These are phyloP conservation scores for Zea mays DNA, from an alignment of 176 grass and related monocot species.

Conservation along the genomic window DNA sequence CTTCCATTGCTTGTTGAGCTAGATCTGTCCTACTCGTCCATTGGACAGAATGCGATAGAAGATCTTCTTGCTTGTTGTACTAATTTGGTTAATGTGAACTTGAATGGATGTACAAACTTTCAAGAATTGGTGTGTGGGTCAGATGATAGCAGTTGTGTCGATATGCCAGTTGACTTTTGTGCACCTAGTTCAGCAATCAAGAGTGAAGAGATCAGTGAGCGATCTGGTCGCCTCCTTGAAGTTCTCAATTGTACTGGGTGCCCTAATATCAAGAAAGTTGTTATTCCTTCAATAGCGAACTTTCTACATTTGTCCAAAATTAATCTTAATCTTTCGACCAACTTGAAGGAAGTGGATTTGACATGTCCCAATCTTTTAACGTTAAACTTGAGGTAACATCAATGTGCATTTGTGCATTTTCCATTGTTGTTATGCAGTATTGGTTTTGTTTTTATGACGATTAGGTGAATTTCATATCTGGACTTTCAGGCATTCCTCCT, in stretches of 20 bases:
- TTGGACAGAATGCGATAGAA: slow-evolving; percentile 73
- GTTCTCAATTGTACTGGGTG: slow-evolving; percentile 93
- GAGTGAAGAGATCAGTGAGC: slow-evolving; percentile 35
- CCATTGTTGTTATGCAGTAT: neutral
- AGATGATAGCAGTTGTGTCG: slow-evolving; percentile 38
- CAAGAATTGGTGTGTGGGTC: slow-evolving; percentile 74
- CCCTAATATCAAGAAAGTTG: slow-evolving; percentile 87
- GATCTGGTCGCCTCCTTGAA: slow-evolving; percentile 61
- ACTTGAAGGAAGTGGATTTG: slow-evolving; percentile 94
- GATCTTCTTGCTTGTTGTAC: slow-evolving; percentile 73
- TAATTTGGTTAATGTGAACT: slow-evolving; percentile 87
- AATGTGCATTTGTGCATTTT: slow-evolving; percentile 1
- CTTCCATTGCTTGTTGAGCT: slow-evolving; percentile 82
- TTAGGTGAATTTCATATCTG: neutral
- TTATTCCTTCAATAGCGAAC: slow-evolving; percentile 67
- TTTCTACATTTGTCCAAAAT: slow-evolving; percentile 79
- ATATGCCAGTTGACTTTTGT: slow-evolving; percentile 53
- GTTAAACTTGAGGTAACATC: slow-evolving; percentile 82
- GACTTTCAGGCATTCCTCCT: neutral
- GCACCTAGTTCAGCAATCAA: slow-evolving; percentile 36
- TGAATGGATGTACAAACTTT: slow-evolving; percentile 90
- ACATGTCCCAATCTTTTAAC: slow-evolving; percentile 66
- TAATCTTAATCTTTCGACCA: slow-evolving; percentile 87
- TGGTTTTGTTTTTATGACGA: neutral
- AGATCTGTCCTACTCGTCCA: slow-evolving; percentile 95